Evolutionary conservation across 179 eudicot species (phyloP).

Genomic region (Monotropa hypopitys): DNA sequence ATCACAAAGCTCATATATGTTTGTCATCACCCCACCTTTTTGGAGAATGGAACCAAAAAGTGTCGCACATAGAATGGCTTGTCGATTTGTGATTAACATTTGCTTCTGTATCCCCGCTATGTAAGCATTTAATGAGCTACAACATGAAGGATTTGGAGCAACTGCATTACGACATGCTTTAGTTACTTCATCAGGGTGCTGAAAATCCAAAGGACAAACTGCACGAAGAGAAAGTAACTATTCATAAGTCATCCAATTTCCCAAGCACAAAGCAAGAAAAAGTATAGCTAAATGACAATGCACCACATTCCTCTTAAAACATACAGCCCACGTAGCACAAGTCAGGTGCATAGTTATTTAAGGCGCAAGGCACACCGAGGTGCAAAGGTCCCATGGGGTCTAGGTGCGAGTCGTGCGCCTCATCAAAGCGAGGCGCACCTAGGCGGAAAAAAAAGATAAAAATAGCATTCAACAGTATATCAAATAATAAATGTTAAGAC

Average conservation of each 20-base stretch:
- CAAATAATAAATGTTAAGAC: too few species aligned
- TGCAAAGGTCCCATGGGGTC: too few species aligned
- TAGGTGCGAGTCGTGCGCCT: too few species aligned
- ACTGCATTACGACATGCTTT: slow-evolving; percentile 67
- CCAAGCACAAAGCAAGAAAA: background rate
- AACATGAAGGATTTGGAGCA: slow-evolving; percentile 82
- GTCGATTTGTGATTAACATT: slow-evolving; percentile 80
- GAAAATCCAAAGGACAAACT: slow-evolving; percentile 80
- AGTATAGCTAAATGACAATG: background rate
- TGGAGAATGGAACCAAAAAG: slow-evolving; percentile 64
- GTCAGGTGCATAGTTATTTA: too few species aligned
- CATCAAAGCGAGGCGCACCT: too few species aligned
- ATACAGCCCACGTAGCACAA: background rate
- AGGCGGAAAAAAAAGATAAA: too few species aligned
- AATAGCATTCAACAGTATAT: too few species aligned
- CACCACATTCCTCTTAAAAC: background rate
- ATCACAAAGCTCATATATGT: slow-evolving; percentile 89
- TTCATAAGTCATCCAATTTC: background rate
- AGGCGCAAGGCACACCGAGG: too few species aligned
- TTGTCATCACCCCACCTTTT: slow-evolving; percentile 79
- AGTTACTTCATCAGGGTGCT: slow-evolving; percentile 63
- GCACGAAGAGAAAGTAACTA: slow-evolving; percentile 17
- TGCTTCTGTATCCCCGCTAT: slow-evolving; percentile 66
- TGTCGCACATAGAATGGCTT: slow-evolving; percentile 83
- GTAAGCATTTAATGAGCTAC: slow-evolving; percentile 75